A percentile compares a stretch with the other conserved stretches of the same genome.
phyloP scores from a whole-genome alignment of 140 eudicot species.

The Bidens hawaiensis region DNA sequence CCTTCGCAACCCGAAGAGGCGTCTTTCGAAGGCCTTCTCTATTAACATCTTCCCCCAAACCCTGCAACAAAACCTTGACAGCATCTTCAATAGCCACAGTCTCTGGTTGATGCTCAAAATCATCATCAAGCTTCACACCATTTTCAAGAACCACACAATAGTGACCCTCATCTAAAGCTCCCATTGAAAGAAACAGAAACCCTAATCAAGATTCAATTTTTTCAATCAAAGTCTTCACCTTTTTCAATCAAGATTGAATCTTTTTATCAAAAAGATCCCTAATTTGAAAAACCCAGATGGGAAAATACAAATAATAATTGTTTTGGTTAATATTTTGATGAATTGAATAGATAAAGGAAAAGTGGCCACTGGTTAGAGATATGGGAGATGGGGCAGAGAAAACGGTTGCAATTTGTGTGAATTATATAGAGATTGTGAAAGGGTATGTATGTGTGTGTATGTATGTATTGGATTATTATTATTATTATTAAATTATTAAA shows the following conservation, averaged over 20 bases:
- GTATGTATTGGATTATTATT: neutral
- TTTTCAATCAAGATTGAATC: neutral
- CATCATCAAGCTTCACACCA: constrained; percentile 46
- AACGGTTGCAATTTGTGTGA: constrained; percentile 14
- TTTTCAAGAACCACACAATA: constrained; percentile 51
- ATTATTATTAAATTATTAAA: constrained; percentile 7
- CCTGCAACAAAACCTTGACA: constrained; percentile 78
- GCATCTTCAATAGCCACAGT: constrained; percentile 64
- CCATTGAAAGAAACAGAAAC: constrained; percentile 48
- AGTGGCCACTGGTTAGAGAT: constrained; percentile 36
- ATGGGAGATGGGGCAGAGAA: constrained; percentile 23
- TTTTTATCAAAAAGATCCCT: neutral
- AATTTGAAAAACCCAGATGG: constrained; percentile 5
- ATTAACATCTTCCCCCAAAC: constrained; percentile 84
- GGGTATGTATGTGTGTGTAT: neutral
- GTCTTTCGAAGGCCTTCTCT: constrained; percentile 87
- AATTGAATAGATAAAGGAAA: constrained; percentile 4
- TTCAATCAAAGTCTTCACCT: neutral
- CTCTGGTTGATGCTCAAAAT: constrained; percentile 46
- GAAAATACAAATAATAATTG: too few species aligned
- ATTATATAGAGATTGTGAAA: constrained; percentile 22
- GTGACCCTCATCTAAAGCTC: constrained; percentile 78
- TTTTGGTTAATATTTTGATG: neutral
- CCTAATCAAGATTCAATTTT: constrained; percentile 15
- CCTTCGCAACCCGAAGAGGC: constrained; percentile 97